A percentile compares a stretch with the other conserved stretches of the same genome.
Conservation (phyloP, 1,284 basidiomycete genomes). For the Puccinia triticina region DNA sequence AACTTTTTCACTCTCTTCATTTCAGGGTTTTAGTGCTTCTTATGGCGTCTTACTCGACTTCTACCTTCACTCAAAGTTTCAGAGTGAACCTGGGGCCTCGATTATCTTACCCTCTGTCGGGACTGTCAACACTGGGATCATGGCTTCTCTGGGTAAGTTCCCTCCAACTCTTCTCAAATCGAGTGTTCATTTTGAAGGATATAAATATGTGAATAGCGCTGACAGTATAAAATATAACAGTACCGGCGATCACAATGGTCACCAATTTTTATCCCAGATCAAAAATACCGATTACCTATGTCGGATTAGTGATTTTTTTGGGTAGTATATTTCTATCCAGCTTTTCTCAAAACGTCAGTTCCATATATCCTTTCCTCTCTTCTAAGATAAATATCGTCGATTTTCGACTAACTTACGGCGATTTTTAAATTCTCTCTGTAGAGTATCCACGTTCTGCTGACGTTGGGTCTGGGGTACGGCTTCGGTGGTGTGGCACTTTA, state of each 20-base stretch:
- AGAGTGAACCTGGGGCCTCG: constrained; percentile 29
- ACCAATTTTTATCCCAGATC: constrained; percentile 33
- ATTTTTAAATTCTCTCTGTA: not conserved
- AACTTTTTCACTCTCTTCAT: not conserved
- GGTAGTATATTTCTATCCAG: constrained; percentile 39
- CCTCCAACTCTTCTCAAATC: not conserved
- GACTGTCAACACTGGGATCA: constrained; percentile 49
- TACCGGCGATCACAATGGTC: constrained; percentile 35
- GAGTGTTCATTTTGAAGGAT: no score
- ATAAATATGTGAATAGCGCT: not conserved
- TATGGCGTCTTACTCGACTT: constrained; percentile 50
- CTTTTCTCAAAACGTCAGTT: constrained; percentile 35
- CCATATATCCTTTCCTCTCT: not conserved
- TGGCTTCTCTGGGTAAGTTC: constrained; percentile 36
- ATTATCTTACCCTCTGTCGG: constrained; percentile 48
- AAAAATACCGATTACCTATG: constrained; percentile 25
- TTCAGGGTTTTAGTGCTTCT: constrained; percentile 44
- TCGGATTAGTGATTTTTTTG: constrained; percentile 29
- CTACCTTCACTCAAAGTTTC: constrained; percentile 43
- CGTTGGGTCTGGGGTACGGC: constrained; percentile 45
- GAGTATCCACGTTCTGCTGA: constrained; percentile 47
- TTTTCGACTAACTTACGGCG: not conserved
- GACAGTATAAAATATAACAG: constrained; percentile 4
- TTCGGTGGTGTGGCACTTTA: constrained; percentile 46
- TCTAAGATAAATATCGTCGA: not conserved